Conservation (phyloP, 179 eudicot species). For the Drosera spatulata region DNA sequence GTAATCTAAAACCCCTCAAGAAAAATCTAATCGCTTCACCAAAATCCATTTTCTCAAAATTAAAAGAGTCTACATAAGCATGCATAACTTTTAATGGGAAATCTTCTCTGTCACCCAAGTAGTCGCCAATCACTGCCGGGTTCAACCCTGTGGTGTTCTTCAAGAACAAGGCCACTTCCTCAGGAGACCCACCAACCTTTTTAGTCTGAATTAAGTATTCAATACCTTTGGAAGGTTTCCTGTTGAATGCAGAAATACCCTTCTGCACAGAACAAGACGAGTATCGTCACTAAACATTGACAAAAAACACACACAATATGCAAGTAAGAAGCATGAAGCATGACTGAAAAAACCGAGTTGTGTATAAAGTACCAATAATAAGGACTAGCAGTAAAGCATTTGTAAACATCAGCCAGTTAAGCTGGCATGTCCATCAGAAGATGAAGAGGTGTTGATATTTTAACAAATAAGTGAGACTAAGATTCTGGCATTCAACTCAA, state of each 20-base stretch:
- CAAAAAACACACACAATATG: neutral
- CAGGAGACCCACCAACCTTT: conserved; percentile 74
- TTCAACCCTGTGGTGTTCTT: conserved; percentile 78
- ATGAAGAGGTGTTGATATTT: no score
- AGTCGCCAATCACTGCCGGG: conserved; percentile 86
- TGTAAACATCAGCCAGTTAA: no score
- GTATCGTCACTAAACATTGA: conserved; percentile 7
- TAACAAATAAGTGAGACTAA: no score
- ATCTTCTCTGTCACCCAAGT: conserved; percentile 94
- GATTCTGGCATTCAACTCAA: no score
- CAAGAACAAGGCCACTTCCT: conserved; percentile 73
- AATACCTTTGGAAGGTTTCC: conserved; percentile 95
- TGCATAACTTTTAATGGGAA: conserved; percentile 93
- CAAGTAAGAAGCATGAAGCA: neutral
- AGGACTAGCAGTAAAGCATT: no score
- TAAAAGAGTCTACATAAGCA: conserved; percentile 88
- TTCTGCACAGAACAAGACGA: conserved; percentile 52
- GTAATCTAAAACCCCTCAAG: conserved; percentile 87
- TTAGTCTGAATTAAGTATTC: conserved; percentile 71
- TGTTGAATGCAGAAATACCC: conserved; percentile 78
- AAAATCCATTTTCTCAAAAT: conserved; percentile 78
- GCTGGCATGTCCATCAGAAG: no score
- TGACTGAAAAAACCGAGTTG: neutral
- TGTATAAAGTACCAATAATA: no score
- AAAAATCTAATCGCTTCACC: conserved; percentile 94